Evolutionary conservation across 495 filamentous ascomycete genomes (phyloP).

Genomic region (Melanomma pulvis-pyrius): DNA sequence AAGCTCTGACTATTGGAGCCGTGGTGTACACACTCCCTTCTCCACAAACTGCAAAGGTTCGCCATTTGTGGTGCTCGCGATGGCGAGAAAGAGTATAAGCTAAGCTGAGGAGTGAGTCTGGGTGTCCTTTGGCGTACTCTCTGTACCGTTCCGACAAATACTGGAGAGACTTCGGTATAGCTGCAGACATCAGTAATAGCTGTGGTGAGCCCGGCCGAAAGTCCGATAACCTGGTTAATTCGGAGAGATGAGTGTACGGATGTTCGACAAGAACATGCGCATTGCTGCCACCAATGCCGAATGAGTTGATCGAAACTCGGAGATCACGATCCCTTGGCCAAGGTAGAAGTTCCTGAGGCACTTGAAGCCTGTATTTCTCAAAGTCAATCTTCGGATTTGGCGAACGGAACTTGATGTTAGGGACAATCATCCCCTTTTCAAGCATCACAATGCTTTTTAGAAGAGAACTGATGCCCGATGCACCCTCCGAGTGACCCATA

Average conservation of each 20-base stretch:
- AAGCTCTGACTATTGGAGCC: not conserved
- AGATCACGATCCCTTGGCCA: conserved; percentile 42
- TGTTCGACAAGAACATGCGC: conserved; percentile 24
- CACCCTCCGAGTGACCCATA: conserved; percentile 47
- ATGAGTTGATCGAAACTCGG: conserved; percentile 43
- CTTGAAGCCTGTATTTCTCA: conserved; percentile 11
- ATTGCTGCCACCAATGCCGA: conserved; percentile 37
- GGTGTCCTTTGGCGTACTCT: not conserved
- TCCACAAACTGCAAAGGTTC: not conserved
- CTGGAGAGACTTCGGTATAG: not conserved
- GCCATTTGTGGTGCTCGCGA: not conserved
- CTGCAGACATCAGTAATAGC: not conserved
- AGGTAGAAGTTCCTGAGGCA: conserved; percentile 29
- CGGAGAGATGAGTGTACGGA: not conserved
- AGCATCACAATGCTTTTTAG: conserved; percentile 45
- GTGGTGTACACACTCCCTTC: not conserved
- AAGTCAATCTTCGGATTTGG: conserved; percentile 39
- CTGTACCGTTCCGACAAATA: not conserved
- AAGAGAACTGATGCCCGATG: conserved; percentile 42
- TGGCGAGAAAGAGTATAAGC: not conserved
- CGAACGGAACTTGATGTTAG: conserved; percentile 43
- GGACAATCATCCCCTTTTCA: conserved; percentile 44
- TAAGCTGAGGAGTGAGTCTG: not conserved
- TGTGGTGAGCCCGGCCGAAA: not conserved
- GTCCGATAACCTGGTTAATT: not conserved